Percentiles rank a stretch among this genome's conserved stretches.
These are phyloP conservation scores for Melastoma candidum DNA, from an alignment of 441 rosid genomes.

Conservation along the genomic window DNA sequence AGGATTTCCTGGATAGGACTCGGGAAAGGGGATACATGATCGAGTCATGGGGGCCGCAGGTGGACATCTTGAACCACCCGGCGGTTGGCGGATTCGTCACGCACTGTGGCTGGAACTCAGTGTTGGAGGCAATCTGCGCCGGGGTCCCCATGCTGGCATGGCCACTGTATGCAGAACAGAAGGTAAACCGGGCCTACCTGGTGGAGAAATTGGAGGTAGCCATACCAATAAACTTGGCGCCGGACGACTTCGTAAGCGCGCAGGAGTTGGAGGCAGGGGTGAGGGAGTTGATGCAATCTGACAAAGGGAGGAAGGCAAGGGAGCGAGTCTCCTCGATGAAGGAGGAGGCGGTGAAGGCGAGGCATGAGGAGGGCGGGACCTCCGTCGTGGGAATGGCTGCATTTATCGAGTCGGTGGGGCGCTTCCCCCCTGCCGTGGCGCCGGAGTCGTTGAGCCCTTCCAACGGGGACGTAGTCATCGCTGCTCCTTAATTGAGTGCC, in stretches of 20 bases:
- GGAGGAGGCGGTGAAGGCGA: conserved; percentile 5
- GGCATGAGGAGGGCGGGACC: conserved; percentile 13
- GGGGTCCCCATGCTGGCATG: conserved; percentile 38
- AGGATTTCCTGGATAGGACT: conserved; percentile 23
- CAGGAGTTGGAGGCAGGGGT: conserved; percentile 31
- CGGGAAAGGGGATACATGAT: conserved; percentile 24
- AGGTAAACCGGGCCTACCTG: conserved; percentile 18
- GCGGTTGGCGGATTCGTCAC: conserved; percentile 32
- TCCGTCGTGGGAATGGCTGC: conserved; percentile 7
- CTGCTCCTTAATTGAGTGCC: no score
- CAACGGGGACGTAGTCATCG: no score
- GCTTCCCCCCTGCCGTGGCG: no score
- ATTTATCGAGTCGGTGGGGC: neutral
- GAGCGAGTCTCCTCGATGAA: conserved; percentile 5
- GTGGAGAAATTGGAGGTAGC: conserved; percentile 36
- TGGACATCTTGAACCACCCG: conserved; percentile 19
- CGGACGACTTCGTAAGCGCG: conserved; percentile 21
- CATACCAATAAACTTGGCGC: conserved; percentile 16
- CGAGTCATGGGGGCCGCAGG: conserved; percentile 35
- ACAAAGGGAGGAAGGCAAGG: conserved; percentile 5
- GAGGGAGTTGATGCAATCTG: conserved; percentile 29
- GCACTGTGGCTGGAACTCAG: conserved; percentile 41
- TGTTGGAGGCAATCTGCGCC: conserved; percentile 24
- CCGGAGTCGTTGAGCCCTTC: no score
- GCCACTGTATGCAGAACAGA: conserved; percentile 37